A percentile compares a stretch with the other conserved stretches of the same genome.
phyloP scores from a whole-genome alignment of 1,139 yeast species.

The Trichomonascaceae sp. region DNA sequence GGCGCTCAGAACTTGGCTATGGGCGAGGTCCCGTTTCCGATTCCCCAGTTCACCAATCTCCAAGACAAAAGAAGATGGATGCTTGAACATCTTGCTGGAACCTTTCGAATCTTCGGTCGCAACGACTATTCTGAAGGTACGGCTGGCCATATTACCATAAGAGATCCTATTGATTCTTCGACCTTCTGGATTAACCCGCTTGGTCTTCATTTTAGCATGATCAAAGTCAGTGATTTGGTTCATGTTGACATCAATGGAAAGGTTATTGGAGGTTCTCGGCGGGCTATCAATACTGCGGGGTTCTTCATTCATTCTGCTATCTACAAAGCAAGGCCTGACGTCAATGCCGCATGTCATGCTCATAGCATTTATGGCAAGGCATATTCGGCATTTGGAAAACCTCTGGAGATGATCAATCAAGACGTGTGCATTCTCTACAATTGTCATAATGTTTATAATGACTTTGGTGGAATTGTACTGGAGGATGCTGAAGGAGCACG shows the following conservation, averaged over 20 bases:
- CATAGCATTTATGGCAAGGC: constrained; percentile 75
- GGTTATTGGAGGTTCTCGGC: constrained; percentile 59
- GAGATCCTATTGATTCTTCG: constrained; percentile 66
- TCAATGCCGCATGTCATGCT: constrained; percentile 76
- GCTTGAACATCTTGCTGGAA: constrained; percentile 74
- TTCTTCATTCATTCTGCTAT: constrained; percentile 73
- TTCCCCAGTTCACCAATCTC: constrained; percentile 50
- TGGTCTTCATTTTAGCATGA: constrained; percentile 62
- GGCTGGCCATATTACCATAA: constrained; percentile 75
- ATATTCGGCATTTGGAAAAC: constrained; percentile 63
- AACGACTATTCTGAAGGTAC: constrained; percentile 69
- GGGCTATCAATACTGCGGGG: constrained; percentile 73
- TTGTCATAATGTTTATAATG: constrained; percentile 56
- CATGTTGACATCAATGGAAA: constrained; percentile 70
- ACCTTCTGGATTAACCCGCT: constrained; percentile 81
- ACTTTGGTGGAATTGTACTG: constrained; percentile 77
- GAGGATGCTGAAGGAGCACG: constrained; percentile 65
- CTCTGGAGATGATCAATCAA: constrained; percentile 74
- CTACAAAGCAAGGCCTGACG: constrained; percentile 73
- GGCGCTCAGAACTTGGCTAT: constrained; percentile 22
- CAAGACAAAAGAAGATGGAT: constrained; percentile 54
- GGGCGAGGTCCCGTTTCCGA: constrained; percentile 25
- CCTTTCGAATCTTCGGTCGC: constrained; percentile 71
- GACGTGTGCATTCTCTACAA: constrained; percentile 67
- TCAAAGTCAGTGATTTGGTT: constrained; percentile 69